Base-by-base conservation (phyloP, 805 yeast species). In the Pichia manshurica region DNA sequence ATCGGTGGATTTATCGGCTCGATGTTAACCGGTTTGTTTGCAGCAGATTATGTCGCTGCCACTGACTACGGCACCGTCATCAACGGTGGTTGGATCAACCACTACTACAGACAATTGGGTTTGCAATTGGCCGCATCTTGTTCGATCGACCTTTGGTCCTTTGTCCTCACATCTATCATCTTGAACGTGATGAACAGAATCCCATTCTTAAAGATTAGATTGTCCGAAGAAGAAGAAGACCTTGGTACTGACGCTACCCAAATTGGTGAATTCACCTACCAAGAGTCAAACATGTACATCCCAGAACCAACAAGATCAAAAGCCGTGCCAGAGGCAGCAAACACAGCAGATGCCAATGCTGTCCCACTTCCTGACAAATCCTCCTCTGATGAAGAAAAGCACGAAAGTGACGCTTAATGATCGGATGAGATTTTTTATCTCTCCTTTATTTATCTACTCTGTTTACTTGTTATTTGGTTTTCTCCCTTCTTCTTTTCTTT, bases 1-100 rank as follows among this genome's bases (percentile, higher is more conserved):
- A 82, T 90, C 53, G 98, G 97, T 66, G 97, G 96, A 46, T 77
- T 84, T 59, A 71, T 77, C 54, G 98, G 98, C 45, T 79, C 87
- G 23, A 70, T 84, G 20, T 65, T 89, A 66, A 91, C 97, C 21
- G 98, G 96, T 63, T 73, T 91, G 54, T 91, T 91, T 65, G 95
- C 98, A 23, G 87, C 95, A 44, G 87, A 86, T 69, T 88, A 90
- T 68, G 81, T 90, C 56, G 84, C 95, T 41, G 89, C 87, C 38
- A 65, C 85, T 13, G 96, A 90, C 61, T 95, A 88, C 46, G 66
- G 68, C 44, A 70, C 63, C 44, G 66, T 79, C 12, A 85, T 86
- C 55, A 73, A 63, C 23, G 95, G 96, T 60, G 97, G 96, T 51
- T 87, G 96, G 93, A 68, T 89, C 52, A 84, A 85, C 72, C 88